These are phyloP conservation scores for Lepidium aucheri DNA, from an alignment of 345 rosid genomes.

Conservation along the genomic window DNA sequence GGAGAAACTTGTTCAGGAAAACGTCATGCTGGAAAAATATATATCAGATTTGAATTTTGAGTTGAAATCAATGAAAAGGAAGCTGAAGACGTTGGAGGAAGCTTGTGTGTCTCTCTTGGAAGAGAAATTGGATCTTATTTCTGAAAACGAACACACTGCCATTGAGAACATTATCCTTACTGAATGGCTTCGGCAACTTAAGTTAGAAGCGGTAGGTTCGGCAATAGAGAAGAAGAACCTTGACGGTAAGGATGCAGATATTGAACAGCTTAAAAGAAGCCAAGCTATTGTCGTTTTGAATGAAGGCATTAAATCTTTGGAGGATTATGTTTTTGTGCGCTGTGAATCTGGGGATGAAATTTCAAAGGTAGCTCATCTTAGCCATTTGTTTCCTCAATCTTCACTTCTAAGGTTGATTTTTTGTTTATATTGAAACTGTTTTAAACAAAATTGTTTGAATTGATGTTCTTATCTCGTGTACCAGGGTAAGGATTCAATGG, in stretches of 20 bases:
- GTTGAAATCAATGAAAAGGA: constrained; percentile 56
- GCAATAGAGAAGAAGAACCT: constrained; percentile 38
- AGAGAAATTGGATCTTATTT: constrained; percentile 52
- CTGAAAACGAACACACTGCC: constrained; percentile 41
- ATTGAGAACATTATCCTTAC: constrained; percentile 55
- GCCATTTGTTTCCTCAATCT: background rate
- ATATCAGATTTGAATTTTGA: constrained; percentile 68
- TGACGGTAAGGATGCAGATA: constrained; percentile 38
- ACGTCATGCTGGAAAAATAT: constrained; percentile 65
- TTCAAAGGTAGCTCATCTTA: constrained; percentile 42
- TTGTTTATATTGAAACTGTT: background rate
- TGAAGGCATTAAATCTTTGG: constrained; percentile 54
- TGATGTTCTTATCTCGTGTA: constrained; percentile 6
- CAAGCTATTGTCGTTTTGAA: constrained; percentile 47
- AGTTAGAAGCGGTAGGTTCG: constrained; percentile 45
- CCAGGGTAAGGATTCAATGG: constrained; percentile 34
- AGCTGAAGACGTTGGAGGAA: constrained; percentile 53
- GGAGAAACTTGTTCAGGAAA: constrained; percentile 71
- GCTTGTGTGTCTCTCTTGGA: constrained; percentile 46
- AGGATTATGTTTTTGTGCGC: constrained; percentile 34
- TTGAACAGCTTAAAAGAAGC: constrained; percentile 42
- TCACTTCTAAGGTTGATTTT: background rate
- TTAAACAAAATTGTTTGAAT: background rate
- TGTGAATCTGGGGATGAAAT: constrained; percentile 17
- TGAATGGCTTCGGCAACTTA: constrained; percentile 53